These are phyloP conservation scores for Chloranthus sessilifolius DNA, from an alignment of 164 flowering plant genomes.

Conservation along the genomic window DNA sequence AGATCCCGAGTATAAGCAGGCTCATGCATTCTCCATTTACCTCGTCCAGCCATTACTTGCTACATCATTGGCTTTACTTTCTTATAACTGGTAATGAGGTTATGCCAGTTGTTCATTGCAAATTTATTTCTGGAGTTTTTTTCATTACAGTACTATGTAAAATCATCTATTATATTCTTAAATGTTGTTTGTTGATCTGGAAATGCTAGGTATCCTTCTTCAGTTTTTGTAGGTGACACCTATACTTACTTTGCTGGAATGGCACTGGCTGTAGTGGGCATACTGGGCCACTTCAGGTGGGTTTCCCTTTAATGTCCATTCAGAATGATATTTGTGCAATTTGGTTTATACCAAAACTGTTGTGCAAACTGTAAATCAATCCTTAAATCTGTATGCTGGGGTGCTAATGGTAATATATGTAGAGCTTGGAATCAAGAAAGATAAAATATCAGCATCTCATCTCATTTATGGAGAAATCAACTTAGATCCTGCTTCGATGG, in stretches of 20 bases:
- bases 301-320: constrained; percentile 12
- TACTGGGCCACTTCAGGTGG: constrained; percentile 92
- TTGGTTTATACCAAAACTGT: too few relatives aligned
- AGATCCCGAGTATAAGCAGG: constrained; percentile 77
- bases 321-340: too few relatives aligned
- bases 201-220: constrained; percentile 83
- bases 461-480: too few relatives aligned
- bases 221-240: constrained; percentile 98
- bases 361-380: background rate
- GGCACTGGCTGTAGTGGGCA: constrained; percentile 96
- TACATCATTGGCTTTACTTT: constrained; percentile 80
- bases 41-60: constrained; percentile 84
- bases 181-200: constrained; percentile 5
- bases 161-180: background rate
- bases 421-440: too few relatives aligned
- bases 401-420: background rate
- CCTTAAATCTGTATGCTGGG: too few relatives aligned
- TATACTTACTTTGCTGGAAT: constrained; percentile 98
- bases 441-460: too few relatives aligned
- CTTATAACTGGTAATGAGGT: constrained; percentile 74
- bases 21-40: constrained; percentile 95
- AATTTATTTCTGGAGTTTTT: background rate
- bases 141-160: background rate
- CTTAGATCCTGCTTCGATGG: too few relatives aligned
- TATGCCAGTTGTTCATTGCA: background rate